Evolutionary conservation across 768 basidiomycete species (phyloP).

Genomic region (Leccinum aurantiacum): DNA sequence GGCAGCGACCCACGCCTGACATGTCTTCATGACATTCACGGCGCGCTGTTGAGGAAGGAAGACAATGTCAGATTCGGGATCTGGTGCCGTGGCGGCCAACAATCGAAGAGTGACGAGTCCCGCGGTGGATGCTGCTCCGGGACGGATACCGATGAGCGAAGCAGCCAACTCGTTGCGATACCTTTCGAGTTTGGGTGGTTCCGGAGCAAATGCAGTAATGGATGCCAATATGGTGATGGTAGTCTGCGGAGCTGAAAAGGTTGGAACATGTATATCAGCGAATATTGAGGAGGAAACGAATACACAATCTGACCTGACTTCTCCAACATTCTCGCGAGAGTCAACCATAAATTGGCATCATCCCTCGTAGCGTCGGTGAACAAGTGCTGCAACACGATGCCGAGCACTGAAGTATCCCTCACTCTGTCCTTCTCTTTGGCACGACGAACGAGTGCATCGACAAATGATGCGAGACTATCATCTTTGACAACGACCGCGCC

Average conservation of each 20-base stretch:
- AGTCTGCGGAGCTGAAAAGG: constrained; percentile 60
- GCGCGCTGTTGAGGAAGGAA: constrained; percentile 86
- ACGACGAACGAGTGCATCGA: constrained; percentile 33
- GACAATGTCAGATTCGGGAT: constrained; percentile 71
- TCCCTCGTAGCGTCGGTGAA: constrained; percentile 55
- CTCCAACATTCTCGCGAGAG: constrained; percentile 61
- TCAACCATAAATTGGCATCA: constrained; percentile 80
- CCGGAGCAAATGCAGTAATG: constrained; percentile 60
- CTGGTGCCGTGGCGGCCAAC: constrained; percentile 72
- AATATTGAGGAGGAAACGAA: neutral
- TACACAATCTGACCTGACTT: constrained; percentile 48
- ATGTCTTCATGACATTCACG: constrained; percentile 82
- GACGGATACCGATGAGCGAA: constrained; percentile 64
- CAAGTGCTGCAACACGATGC: constrained; percentile 57
- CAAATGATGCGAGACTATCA: constrained; percentile 29
- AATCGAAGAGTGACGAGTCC: constrained; percentile 70
- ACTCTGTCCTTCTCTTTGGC: constrained; percentile 43
- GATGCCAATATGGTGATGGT: constrained; percentile 65
- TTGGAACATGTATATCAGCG: neutral
- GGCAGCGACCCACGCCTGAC: constrained; percentile 76
- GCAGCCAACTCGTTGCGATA: constrained; percentile 93
- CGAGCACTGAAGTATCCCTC: constrained; percentile 59
- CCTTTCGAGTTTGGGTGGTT: constrained; percentile 70
- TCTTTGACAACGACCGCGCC: constrained; percentile 19
- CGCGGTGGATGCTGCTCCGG: constrained; percentile 60